Percentiles rank a stretch among this genome's conserved stretches.
These are phyloP conservation scores for Byssochlamys sp. DNA, from an alignment of 2,329 filamentous ascomycete species.

Conservation along the genomic window DNA sequence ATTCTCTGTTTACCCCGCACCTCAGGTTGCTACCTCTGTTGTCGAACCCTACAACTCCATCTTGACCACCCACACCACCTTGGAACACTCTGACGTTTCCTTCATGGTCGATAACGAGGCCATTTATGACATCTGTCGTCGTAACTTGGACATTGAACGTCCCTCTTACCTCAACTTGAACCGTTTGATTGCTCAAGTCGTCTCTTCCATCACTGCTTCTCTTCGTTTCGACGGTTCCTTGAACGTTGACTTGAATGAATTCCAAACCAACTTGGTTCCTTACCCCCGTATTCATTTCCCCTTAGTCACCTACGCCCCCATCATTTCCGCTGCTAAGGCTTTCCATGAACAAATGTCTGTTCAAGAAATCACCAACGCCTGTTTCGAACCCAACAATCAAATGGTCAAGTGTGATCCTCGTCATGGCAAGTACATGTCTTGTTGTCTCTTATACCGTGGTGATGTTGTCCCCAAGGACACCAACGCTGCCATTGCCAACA, in stretches of 20 bases:
- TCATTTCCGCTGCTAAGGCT: slow-evolving; percentile 90
- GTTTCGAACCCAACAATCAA: slow-evolving; percentile 99
- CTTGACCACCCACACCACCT: slow-evolving; percentile 94
- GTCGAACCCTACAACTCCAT: slow-evolving; percentile 99
- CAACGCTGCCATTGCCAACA: slow-evolving; percentile 79
- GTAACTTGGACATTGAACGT: slow-evolving; percentile 92
- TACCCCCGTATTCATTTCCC: slow-evolving; percentile 99
- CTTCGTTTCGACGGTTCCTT: slow-evolving; percentile 97
- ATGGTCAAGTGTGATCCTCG: slow-evolving; percentile 99
- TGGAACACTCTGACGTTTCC: slow-evolving; percentile 98
- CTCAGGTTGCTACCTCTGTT: slow-evolving; percentile 90
- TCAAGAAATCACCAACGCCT: slow-evolving; percentile 95
- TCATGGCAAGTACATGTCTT: slow-evolving; percentile 99
- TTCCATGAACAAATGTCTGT: slow-evolving; percentile 97
- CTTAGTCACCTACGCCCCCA: slow-evolving; percentile 87
- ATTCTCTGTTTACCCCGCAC: slow-evolving; percentile 97
- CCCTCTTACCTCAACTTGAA: slow-evolving; percentile 98
- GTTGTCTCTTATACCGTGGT: slow-evolving; percentile 93
- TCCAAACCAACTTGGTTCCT: slow-evolving; percentile 98
- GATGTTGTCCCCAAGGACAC: slow-evolving; percentile 96
- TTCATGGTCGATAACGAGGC: slow-evolving; percentile 99
- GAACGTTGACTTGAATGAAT: slow-evolving; percentile 98
- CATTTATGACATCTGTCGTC: slow-evolving; percentile 98
- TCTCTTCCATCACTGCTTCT: slow-evolving; percentile 95
- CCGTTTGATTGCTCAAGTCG: slow-evolving; percentile 95